Evolutionary conservation across 306 rosid genomes (phyloP).

Genomic region (Vigna reflexopilosa): DNA sequence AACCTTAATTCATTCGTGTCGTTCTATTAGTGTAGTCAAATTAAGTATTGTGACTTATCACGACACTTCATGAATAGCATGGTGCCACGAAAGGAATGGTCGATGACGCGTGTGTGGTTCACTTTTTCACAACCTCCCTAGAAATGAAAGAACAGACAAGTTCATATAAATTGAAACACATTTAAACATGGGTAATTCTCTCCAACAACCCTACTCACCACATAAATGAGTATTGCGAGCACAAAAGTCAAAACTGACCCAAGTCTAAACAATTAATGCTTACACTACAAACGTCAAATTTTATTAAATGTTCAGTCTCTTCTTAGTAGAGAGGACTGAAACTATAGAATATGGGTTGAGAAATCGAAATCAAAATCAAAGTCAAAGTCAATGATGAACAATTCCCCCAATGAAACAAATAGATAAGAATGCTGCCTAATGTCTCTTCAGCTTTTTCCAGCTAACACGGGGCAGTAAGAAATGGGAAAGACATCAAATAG

Average conservation of each 20-base stretch:
- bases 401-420: conserved; percentile 14
- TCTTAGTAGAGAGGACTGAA: neutral
- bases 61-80: neutral
- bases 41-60: neutral
- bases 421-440: neutral
- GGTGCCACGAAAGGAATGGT: neutral
- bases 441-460: conserved; percentile 21
- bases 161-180: neutral
- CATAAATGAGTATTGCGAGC: neutral
- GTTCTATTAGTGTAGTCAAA: neutral
- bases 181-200: conserved; percentile 4
- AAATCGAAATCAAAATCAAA: conserved; percentile 34
- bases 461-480: neutral
- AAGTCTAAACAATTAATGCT: neutral
- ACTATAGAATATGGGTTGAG: neutral
- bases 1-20: neutral
- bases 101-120: neutral
- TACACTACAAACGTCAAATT: conserved; percentile 39
- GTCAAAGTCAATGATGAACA: conserved; percentile 43
- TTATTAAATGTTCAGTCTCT: conserved; percentile 21
- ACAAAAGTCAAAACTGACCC: conserved; percentile 30
- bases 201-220: neutral
- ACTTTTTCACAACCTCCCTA: neutral
- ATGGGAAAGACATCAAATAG: too few relatives aligned
- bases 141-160: neutral